Base-by-base conservation (phyloP, 2,329 filamentous ascomycete genomes). In the Trichophyton rubrum region DNA sequence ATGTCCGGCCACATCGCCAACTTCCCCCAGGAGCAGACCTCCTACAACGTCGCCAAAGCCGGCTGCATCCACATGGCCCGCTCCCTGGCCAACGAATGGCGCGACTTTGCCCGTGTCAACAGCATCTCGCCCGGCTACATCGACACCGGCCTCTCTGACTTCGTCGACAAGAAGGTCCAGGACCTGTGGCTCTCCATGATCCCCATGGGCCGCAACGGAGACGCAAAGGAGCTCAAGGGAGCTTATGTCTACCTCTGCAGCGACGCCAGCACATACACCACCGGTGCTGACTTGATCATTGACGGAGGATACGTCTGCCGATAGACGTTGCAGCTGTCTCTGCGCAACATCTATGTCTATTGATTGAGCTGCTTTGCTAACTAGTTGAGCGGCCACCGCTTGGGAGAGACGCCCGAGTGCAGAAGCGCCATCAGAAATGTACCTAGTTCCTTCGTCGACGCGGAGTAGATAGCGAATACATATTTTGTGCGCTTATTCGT, bases 201-300 rank as follows among this genome's bases (percentile, higher is more conserved):
- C 65, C 79, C 79, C 7, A 73, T 81, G 72, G 77, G 80, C 59
- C 75, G 87, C 65, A 84, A 88, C 68, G 88, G 85, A 4, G 79
- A 85, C 66, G 77, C 81, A 3, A 80, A 80, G 62, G 88, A 92
- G 77, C 78, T 91, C 66, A 89, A 90, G 76, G 88, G 87, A 9
- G 84, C 84, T 8, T 92, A 86, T 72, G 72, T 91, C 58, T 90
- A 88, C 73, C 77, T 91, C 60, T 85, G 86, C 33, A 87, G 83
- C 17, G 88, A 92, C 71, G 87, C 88, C 3, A 82, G 84, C 20
- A 86, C 84, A 47, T 91, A 88, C 73, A 89, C 85, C 17, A 91
- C 87, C 5, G 88, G 82, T 0, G 76, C 80, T 15, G 84, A 89
- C 70, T 77, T 90, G 62, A 74, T 86, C 64, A 80, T 89, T 56